Evolutionary conservation across 1,284 basidiomycete genomes (phyloP).

Genomic region (Xerocomus amazonicus): DNA sequence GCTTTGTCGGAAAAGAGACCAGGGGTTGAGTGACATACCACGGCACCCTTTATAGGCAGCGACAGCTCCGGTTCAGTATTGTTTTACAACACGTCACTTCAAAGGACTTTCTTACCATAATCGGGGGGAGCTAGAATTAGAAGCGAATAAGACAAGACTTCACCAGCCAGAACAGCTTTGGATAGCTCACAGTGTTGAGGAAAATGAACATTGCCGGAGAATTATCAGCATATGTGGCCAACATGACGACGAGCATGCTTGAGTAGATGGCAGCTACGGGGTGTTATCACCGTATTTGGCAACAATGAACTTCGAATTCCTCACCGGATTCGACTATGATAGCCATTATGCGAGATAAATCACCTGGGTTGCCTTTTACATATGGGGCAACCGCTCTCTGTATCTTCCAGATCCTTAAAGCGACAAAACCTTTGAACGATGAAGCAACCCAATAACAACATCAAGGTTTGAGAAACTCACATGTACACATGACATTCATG

Average conservation of each 20-base stretch:
- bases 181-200: conserved; percentile 10
- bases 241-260: conserved; percentile 10
- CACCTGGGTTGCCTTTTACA: not conserved
- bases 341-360: conserved; percentile 9
- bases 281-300: not conserved
- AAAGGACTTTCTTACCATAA: conserved; percentile 15
- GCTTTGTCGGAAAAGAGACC: not conserved
- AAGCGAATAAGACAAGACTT: not conserved
- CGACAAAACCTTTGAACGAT: conserved; percentile 14
- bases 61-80: not conserved
- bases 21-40: conserved; percentile 11
- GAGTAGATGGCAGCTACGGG: conserved; percentile 14
- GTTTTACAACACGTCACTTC: not conserved
- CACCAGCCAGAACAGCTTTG: too few relatives aligned
- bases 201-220: conserved; percentile 20
- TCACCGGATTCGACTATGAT: conserved; percentile 19
- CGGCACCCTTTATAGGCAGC: conserved; percentile 9
- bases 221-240: conserved; percentile 6
- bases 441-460: not conserved
- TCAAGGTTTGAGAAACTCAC: conserved; percentile 6
- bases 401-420: conserved; percentile 17
- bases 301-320: not conserved
- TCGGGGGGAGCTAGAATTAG: conserved; percentile 9
- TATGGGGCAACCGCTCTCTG: conserved; percentile 10
- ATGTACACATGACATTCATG: conserved; percentile 20